Evolutionary conservation across 163 green algal species (phyloP).

Genomic region (Chlorella variabilis): DNA sequence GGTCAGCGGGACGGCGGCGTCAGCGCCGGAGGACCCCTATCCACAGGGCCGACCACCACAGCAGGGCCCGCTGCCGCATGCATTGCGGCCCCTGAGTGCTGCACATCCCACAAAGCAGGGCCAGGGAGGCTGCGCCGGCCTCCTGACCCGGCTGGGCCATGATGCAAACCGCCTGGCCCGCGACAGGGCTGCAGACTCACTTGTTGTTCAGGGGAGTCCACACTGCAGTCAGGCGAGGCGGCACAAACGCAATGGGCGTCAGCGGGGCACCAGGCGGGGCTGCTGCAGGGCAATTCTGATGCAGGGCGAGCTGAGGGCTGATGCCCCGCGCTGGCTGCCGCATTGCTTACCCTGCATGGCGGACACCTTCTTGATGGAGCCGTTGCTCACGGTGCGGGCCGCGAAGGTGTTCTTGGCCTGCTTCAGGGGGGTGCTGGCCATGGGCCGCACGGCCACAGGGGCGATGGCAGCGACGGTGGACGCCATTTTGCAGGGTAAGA

Average conservation of each 20-base stretch:
- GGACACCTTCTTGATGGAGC: slow-evolving; percentile 35
- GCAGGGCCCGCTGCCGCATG: background rate
- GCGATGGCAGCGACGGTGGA: slow-evolving; percentile 30
- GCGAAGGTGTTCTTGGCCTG: slow-evolving; percentile 37
- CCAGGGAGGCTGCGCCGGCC: background rate
- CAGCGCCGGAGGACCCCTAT: too few relatives aligned
- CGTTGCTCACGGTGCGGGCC: slow-evolving; percentile 31
- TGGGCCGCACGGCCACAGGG: slow-evolving; percentile 21
- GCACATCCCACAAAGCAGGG: background rate
- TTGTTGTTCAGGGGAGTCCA: slow-evolving; percentile 46
- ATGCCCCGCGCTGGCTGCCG: background rate
- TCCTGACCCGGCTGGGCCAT: background rate
- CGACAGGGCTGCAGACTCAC: background rate
- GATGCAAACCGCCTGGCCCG: background rate
- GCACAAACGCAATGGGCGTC: slow-evolving; percentile 1
- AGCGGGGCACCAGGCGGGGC: background rate
- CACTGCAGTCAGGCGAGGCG: slow-evolving; percentile 2
- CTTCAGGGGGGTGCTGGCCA: slow-evolving; percentile 14
- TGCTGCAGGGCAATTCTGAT: background rate
- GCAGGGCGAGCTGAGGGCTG: background rate
- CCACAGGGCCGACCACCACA: background rate
- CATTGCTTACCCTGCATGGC: slow-evolving; percentile 36
- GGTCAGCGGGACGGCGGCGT: background rate
- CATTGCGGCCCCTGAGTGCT: too few relatives aligned
- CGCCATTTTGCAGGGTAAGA: slow-evolving; percentile 11